Base-by-base conservation (phyloP, 2,329 filamentous ascomycete species). In the Phialophora macrospora region DNA sequence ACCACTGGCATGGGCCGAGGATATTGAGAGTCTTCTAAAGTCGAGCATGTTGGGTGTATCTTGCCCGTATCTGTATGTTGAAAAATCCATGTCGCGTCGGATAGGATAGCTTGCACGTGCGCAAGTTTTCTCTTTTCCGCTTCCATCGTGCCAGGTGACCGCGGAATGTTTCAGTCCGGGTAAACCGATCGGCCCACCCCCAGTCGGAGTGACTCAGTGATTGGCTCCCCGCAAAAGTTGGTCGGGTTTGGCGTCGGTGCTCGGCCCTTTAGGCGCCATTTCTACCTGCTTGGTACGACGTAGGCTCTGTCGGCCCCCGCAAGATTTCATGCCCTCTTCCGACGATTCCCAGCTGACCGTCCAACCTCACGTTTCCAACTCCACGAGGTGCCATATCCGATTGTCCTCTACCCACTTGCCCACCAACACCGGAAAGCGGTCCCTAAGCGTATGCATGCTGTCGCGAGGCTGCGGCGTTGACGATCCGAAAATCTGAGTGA, bases 311-410 rank as follows among this genome's bases (percentile, higher is more conserved):
- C 9, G 49, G 11, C 24, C 38, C 51, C 57, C 49, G 17, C 58
- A 61, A 61, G n/a, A 26, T 57, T 60, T 61, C 51, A 38, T 52
- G 63, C 65, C 67, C 67, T 44, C 65, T 67, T 69, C 67, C 67
- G 67, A 67, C 51, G 59, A 14, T 60, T 60, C 49, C 56, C 60
- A 56, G 58, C 58, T 55, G 48, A 57, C 41, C 56, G 49, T 52
- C 46, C 46, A 30, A 62, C 28, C 24, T 52, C 48, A 24, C 26
- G 52, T 56, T 60, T 32, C 49, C 54, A 63, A 34, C 48, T 63
- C 34, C 54, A 22, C 44, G 26, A 65, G 65, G 65, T 69, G 65
- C 67, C 46, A 67, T 64, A 69, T 69, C 67, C 67, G 67, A 65
- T 38, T 60, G 58, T 38, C 49, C 20, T 46, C 26, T 5, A 17